A percentile compares a stretch with the other conserved stretches of the same genome.
Conservation (phyloP, 176 grass and related monocot genomes). For the Puccinellia tenuiflora region DNA sequence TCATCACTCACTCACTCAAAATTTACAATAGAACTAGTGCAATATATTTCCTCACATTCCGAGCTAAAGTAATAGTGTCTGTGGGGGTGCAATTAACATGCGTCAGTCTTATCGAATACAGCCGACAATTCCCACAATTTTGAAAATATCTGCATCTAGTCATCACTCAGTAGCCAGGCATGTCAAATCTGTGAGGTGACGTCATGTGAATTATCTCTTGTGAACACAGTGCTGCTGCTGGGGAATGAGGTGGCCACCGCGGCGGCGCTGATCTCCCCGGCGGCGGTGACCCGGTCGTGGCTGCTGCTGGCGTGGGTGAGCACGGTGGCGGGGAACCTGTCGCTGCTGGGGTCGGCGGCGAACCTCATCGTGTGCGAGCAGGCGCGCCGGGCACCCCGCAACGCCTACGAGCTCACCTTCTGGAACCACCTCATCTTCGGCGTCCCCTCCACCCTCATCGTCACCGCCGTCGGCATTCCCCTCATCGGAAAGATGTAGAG, state of each 20-base stretch:
- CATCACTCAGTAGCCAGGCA: background rate
- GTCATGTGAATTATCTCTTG: background rate
- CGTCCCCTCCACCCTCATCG: constrained; percentile 53
- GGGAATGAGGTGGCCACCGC: constrained; percentile 47
- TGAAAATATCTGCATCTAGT: background rate
- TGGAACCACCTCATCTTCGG: constrained; percentile 59
- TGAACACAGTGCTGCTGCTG: constrained; percentile 44
- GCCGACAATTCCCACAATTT: background rate
- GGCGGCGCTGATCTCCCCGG: constrained; percentile 44
- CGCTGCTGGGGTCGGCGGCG: constrained; percentile 60
- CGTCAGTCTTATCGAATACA: background rate
- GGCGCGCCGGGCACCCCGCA: constrained; percentile 36
- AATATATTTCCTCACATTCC: background rate
- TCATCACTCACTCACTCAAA: background rate
- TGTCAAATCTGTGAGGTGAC: background rate
- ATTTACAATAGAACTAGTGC: background rate
- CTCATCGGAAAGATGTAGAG: constrained; percentile 51
- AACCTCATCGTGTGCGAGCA: constrained; percentile 87
- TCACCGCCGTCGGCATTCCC: constrained; percentile 47
- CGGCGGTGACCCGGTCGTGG: constrained; percentile 14
- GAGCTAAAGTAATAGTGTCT: background rate
- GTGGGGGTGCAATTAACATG: background rate
- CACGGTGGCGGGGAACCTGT: constrained; percentile 53
- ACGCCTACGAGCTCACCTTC: constrained; percentile 69
- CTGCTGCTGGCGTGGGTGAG: constrained; percentile 45